Base-by-base conservation (phyloP, 1,139 yeast genomes). In the Taphrina pruni region DNA sequence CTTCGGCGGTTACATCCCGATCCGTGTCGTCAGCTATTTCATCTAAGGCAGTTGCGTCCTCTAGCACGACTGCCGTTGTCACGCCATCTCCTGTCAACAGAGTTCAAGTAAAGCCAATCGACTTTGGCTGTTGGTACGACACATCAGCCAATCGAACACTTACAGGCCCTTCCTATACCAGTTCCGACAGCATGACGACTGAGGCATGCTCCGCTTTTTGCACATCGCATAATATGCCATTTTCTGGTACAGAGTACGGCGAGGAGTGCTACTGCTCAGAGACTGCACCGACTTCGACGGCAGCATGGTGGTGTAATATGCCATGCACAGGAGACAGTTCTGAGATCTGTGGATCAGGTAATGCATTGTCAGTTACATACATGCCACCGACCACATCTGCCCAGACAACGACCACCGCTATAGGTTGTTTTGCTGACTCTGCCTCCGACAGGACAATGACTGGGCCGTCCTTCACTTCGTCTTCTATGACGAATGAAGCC, bases 301-400 rank as follows among this genome's bases (percentile, higher is more conserved):
- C 60, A 11, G 67, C 67, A 17, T 54, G 56, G 55, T 64, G 67
- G 67, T 65, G 69, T 52, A 50, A 57, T 38, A 65, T 65, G 69
- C 64, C 69, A n/a, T 65, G 69, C 41, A 36, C 51, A 8, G 69
- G 69, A 8, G 46, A 65, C 58, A 32, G 45, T 20, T 21, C 56
- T 20, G 62, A 65, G 43, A 50, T 50, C 17, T 65, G 69, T 41
- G 69, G 69, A 9, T 57, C 64, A 8, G 64, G 64, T 21, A 65
- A 65, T 50, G 69, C 69, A 1, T 36, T 58, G 50, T 48, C 58
- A n/a, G 69, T 65, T 3, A 35, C 38, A 11, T 51, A 48, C 21
- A 36, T 35, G 35, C 60, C 60, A 6, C 62, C 43, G 54, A 56
- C 38, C 36, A n/a, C 60, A 9, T 3, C 14, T 17, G 20, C 57